Conservation (phyloP, 169 alveolate genomes). For the Eimeria falciformis region DNA sequence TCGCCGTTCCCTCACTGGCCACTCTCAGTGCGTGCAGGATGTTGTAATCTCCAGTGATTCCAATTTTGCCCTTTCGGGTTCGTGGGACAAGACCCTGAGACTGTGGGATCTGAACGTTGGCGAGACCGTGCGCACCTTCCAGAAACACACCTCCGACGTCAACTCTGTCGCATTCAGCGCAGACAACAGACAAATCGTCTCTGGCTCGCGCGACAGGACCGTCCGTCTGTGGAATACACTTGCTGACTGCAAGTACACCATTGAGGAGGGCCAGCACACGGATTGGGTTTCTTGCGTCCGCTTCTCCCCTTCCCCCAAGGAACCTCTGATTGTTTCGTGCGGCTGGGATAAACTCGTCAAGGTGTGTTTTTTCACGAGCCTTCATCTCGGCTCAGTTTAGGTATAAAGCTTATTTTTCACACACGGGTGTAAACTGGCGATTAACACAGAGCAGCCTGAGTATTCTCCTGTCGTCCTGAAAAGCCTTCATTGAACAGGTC, state of each 20-base stretch:
- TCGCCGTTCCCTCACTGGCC: constrained; percentile 89
- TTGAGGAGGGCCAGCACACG: constrained; percentile 94
- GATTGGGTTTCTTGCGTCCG: constrained; percentile 99
- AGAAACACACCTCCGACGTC: constrained; percentile 96
- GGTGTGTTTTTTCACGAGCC: constrained; percentile 79
- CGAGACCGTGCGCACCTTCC: constrained; percentile 92
- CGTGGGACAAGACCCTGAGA: constrained; percentile 94
- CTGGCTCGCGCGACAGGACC: constrained; percentile 98
- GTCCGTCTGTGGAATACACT: constrained; percentile 98
- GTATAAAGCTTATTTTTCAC: too few species aligned
- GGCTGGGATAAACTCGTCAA: constrained; percentile 98
- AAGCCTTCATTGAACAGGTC: too few species aligned
- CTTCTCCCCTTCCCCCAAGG: constrained; percentile 96
- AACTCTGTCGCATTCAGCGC: constrained; percentile 98
- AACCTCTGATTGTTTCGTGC: constrained; percentile 96
- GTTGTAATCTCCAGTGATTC: constrained; percentile 96
- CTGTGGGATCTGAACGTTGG: constrained; percentile 95
- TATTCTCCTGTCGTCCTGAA: too few species aligned
- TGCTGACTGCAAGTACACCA: constrained; percentile 98
- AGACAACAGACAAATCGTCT: constrained; percentile 98
- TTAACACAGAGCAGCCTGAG: not conserved
- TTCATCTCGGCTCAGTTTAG: not conserved
- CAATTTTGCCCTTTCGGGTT: constrained; percentile 95
- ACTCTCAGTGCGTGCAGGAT: constrained; percentile 94
- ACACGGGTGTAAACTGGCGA: not conserved